These are phyloP conservation scores for Dendryphion nanum DNA, from an alignment of 2,329 filamentous ascomycete genomes.

Conservation along the genomic window DNA sequence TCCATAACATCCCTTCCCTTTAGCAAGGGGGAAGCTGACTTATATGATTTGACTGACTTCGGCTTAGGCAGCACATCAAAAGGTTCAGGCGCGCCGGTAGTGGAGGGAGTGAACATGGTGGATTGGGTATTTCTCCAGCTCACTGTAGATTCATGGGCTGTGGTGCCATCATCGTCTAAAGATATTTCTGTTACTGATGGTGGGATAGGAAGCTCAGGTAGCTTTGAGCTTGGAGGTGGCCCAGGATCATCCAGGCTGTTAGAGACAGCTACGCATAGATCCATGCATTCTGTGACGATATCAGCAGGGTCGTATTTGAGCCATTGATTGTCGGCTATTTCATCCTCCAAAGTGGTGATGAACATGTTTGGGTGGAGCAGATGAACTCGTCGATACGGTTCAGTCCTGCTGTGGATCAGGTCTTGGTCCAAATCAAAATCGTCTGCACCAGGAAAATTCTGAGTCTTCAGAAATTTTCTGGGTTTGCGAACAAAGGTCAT, in stretches of 20 bases:
- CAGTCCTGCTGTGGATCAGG: constrained; percentile 73
- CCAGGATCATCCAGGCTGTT: constrained; percentile 45
- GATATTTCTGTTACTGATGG: constrained; percentile 32
- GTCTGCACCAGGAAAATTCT: constrained; percentile 67
- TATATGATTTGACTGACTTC: constrained; percentile 44
- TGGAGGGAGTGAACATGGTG: constrained; percentile 42
- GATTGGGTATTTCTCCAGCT: constrained; percentile 59
- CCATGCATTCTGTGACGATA: constrained; percentile 76
- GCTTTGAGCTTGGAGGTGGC: constrained; percentile 46
- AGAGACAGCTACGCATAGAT: constrained; percentile 55
- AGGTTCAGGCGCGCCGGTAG: constrained; percentile 20
- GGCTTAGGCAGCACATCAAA: constrained; percentile 19
- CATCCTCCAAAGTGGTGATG: constrained; percentile 73
- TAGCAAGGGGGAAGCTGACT: constrained; percentile 47
- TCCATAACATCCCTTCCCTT: constrained; percentile 49
- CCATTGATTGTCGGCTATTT: constrained; percentile 76
- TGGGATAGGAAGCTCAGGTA: constrained; percentile 46
- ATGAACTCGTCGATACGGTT: constrained; percentile 71
- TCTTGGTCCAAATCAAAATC: constrained; percentile 76
- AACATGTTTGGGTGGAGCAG: constrained; percentile 84
- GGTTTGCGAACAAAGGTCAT: constrained; percentile 84
- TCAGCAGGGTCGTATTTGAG: constrained; percentile 77
- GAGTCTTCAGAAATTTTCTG: constrained; percentile 72
- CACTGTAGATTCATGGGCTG: constrained; percentile 28
- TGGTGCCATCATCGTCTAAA: constrained; percentile 29